These are phyloP conservation scores for Rhamnella rubrinervis DNA, from an alignment of 331 rosid species.

Conservation along the genomic window DNA sequence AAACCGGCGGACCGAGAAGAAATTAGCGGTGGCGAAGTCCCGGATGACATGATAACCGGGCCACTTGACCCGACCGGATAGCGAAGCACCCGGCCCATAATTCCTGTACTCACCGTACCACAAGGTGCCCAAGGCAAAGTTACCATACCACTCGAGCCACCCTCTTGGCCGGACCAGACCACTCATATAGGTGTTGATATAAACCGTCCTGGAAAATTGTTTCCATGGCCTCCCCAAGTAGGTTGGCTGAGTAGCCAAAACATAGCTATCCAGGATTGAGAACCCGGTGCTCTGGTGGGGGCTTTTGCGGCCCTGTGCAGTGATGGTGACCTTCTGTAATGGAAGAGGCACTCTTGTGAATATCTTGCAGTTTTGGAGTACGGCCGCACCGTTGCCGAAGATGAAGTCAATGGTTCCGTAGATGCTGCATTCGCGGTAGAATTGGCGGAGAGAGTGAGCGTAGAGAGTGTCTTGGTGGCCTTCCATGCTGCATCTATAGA, in stretches of 20 bases:
- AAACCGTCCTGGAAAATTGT: constrained; percentile 72
- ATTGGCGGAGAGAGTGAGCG: constrained; percentile 82
- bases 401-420: constrained; percentile 94
- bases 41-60: constrained; percentile 67
- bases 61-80: constrained; percentile 60
- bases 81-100: constrained; percentile 64
- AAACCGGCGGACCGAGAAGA: constrained; percentile 61
- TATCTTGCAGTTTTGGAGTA: constrained; percentile 80
- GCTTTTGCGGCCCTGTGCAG: constrained; percentile 84
- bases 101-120: constrained; percentile 91
- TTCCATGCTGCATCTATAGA: constrained; percentile 78
- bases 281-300: constrained; percentile 90
- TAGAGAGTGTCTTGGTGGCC: constrained; percentile 94
- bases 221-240: constrained; percentile 94
- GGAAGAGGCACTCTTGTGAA: constrained; percentile 83
- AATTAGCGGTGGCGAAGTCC: constrained; percentile 50
- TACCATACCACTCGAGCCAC: constrained; percentile 89
- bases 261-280: constrained; percentile 61
- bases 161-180: constrained; percentile 82
- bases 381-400: constrained; percentile 90
- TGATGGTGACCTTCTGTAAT: constrained; percentile 74
- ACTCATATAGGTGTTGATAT: constrained; percentile 76
- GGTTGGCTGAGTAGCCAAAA: constrained; percentile 83
- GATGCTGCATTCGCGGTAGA: constrained; percentile 78
- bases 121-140: constrained; percentile 72